Percentiles rank a stretch among this genome's conserved stretches.
These are phyloP conservation scores for Rhipidocladum racemiflorum DNA, from an alignment of 176 grass and related monocot species.

Conservation along the genomic window DNA sequence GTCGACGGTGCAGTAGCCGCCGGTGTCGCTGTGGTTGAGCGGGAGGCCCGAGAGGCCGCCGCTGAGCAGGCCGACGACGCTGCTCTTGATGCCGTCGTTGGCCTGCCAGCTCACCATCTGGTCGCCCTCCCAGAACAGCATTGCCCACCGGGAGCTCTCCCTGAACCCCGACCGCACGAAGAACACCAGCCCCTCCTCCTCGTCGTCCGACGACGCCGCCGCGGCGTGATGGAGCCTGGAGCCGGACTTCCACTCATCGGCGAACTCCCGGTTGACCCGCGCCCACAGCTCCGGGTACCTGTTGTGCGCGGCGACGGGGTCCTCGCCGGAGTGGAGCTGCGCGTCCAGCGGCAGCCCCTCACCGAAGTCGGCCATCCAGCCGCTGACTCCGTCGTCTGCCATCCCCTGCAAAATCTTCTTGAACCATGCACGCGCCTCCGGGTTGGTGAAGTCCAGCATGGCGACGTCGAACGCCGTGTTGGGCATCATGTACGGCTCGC, in stretches of 20 bases:
- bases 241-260: constrained; percentile 56
- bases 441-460: constrained; percentile 93
- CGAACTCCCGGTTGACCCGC: constrained; percentile 78
- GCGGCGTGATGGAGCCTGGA: not conserved
- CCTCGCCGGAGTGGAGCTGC: constrained; percentile 69
- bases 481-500: constrained; percentile 80
- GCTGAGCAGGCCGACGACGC: constrained; percentile 82
- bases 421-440: constrained; percentile 65
- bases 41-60: constrained; percentile 87
- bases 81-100: constrained; percentile 97
- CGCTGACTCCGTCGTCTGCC: constrained; percentile 62
- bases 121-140: constrained; percentile 97
- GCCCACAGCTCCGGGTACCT: constrained; percentile 93
- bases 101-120: constrained; percentile 99
- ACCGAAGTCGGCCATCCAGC: constrained; percentile 98
- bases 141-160: constrained; percentile 72
- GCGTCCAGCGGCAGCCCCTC: constrained; percentile 89
- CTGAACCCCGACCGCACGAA: constrained; percentile 85
- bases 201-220: not conserved
- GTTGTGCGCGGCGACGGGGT: constrained; percentile 76
- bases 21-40: constrained; percentile 93
- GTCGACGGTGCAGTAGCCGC: constrained; percentile 86
- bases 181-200: constrained; percentile 72
- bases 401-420: constrained; percentile 68
- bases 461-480: constrained; percentile 94